Conservation (phyloP, 2,329 filamentous ascomycete species). For the Hypoxylon sp. region DNA sequence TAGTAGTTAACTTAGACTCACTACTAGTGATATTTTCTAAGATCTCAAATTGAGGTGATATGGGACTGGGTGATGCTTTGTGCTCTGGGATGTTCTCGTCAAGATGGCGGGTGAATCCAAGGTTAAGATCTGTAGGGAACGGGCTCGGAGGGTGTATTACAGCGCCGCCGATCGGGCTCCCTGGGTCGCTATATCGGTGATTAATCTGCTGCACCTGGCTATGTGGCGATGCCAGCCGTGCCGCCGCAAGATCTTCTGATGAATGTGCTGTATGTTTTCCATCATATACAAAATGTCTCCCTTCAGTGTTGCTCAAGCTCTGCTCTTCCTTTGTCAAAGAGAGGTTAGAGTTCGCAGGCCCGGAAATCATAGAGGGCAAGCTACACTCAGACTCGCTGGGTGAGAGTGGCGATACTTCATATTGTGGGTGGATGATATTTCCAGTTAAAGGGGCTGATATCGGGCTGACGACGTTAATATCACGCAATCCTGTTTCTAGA, state of each 20-base stretch:
- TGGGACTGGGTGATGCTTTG: background rate
- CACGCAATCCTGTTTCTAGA: conserved; percentile 35
- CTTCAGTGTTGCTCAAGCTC: background rate
- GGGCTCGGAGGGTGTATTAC: conserved; percentile 34
- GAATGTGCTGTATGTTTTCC: conserved; percentile 34
- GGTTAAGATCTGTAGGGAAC: conserved; percentile 43
- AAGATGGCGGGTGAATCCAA: conserved; percentile 9
- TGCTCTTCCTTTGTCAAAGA: conserved; percentile 1
- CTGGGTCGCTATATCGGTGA: conserved; percentile 50
- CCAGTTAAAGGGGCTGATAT: conserved; percentile 40
- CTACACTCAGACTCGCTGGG: conserved; percentile 36
- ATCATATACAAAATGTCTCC: conserved; percentile 18
- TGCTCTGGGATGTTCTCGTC: background rate
- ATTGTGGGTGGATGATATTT: conserved; percentile 27
- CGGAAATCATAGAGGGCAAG: conserved; percentile 21
- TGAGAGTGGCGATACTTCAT: conserved; percentile 50
- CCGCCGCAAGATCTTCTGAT: conserved; percentile 17
- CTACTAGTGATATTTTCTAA: background rate
- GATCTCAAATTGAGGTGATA: background rate
- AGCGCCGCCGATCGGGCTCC: conserved; percentile 40
- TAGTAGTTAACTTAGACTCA: background rate
- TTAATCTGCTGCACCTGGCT: conserved; percentile 38
- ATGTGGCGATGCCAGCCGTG: conserved; percentile 6
- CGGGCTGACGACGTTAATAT: conserved; percentile 47
- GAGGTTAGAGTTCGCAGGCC: background rate